phyloP scores from a whole-genome alignment of 495 filamentous ascomycete genomes.

The Pseudotulostoma volvatum region DNA sequence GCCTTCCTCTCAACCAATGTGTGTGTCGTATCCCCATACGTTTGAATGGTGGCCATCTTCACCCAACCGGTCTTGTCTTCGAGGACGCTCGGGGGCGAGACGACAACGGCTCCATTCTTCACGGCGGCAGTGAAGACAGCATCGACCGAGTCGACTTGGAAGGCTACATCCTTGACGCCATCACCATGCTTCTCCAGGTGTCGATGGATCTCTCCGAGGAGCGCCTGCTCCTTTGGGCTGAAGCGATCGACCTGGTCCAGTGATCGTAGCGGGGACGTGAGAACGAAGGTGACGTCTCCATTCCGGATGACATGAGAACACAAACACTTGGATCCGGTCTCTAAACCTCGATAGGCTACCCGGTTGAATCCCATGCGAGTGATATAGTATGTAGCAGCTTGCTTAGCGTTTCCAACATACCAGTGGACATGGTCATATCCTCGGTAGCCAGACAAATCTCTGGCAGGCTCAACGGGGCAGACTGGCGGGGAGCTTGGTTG shows the following conservation, averaged over 20 bases:
- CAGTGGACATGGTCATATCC: constrained; percentile 84
- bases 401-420: constrained; percentile 94
- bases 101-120: constrained; percentile 45
- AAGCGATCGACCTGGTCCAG: constrained; percentile 29
- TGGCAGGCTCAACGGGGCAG: not conserved
- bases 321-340: constrained; percentile 60
- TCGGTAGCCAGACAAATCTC: constrained; percentile 38
- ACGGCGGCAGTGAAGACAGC: constrained; percentile 58
- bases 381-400: constrained; percentile 74
- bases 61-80: constrained; percentile 40
- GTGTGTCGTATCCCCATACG: constrained; percentile 86
- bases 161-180: constrained; percentile 80
- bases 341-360: constrained; percentile 70
- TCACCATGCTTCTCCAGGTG: constrained; percentile 76
- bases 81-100: constrained; percentile 38
- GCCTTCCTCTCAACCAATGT: constrained; percentile 52
- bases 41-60: constrained; percentile 56
- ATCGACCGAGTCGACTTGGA: constrained; percentile 72
- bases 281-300: constrained; percentile 61
- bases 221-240: constrained; percentile 33
- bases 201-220: constrained; percentile 51
- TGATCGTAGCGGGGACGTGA: constrained; percentile 64
- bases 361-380: constrained; percentile 67
- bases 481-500: not conserved
- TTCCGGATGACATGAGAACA: constrained; percentile 73